phyloP scores from a whole-genome alignment of 2,329 filamentous ascomycete species.

The Aspergillus sergii region DNA sequence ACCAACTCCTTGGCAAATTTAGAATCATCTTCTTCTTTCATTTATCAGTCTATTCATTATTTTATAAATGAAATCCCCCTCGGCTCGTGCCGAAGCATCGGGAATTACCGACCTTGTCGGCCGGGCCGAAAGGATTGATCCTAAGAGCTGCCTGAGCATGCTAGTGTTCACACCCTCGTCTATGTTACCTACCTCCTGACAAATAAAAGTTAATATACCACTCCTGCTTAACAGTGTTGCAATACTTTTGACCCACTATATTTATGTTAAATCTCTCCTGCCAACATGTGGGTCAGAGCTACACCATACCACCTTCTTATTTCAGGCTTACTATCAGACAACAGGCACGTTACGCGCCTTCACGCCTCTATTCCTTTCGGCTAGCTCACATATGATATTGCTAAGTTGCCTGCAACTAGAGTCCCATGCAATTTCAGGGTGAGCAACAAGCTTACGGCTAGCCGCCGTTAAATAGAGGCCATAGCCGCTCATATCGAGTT shows the following conservation, averaged over 20 bases:
- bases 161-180: neutral
- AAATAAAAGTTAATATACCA: neutral
- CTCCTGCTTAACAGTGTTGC: neutral
- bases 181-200: neutral
- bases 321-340: constrained; percentile 1
- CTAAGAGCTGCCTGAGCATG: neutral
- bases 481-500: constrained; percentile 1
- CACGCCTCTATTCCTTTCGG: constrained; percentile 1
- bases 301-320: neutral
- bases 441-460: neutral
- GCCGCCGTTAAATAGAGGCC: constrained; percentile 4
- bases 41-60: neutral
- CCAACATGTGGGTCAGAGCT: constrained; percentile 1
- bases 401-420: neutral
- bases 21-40: neutral
- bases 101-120: neutral
- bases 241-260: neutral
- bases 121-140: neutral
- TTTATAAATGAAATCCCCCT: neutral
- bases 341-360: neutral
- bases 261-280: neutral
- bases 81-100: neutral
- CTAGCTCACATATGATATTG: constrained; percentile 1
- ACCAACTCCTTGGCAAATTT: neutral
- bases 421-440: neutral